Conservation (phyloP, 2,329 filamentous ascomycete species). For the Juglanconis juglandina region DNA sequence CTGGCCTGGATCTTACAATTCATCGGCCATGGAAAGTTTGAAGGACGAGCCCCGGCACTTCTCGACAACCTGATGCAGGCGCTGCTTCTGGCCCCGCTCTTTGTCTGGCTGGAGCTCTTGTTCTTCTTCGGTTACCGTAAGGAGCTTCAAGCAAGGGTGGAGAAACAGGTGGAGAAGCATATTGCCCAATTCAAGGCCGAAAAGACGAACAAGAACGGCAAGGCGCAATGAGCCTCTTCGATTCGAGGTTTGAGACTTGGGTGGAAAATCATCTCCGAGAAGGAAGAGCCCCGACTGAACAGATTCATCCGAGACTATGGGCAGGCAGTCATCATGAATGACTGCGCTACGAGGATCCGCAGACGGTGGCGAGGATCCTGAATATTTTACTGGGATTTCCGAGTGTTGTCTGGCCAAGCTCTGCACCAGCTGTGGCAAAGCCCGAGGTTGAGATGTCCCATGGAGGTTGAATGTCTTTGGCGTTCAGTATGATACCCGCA, state of each 20-base stretch:
- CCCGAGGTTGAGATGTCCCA: neutral
- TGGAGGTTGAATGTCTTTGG: neutral
- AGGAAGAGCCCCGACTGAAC: neutral
- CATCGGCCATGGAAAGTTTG: slow-evolving; percentile 83
- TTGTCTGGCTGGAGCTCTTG: slow-evolving; percentile 92
- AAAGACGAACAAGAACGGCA: slow-evolving; percentile 48
- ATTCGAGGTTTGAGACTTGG: neutral
- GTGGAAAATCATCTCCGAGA: neutral
- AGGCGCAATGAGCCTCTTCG: slow-evolving; percentile 41
- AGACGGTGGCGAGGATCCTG: neutral
- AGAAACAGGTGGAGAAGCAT: slow-evolving; percentile 71
- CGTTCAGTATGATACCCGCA: neutral
- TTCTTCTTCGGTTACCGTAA: slow-evolving; percentile 89
- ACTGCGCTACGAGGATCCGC: neutral
- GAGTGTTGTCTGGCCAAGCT: neutral
- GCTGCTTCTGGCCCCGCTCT: slow-evolving; percentile 87
- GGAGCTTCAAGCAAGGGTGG: slow-evolving; percentile 77
- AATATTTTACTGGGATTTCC: neutral
- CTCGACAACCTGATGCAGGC: slow-evolving; percentile 91
- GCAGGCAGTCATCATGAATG: neutral
- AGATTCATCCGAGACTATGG: neutral
- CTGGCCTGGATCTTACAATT: slow-evolving; percentile 87
- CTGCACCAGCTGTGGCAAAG: neutral
- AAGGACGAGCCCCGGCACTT: slow-evolving; percentile 81
- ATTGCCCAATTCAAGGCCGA: slow-evolving; percentile 68